Percentiles rank a stretch among this genome's conserved stretches.
phyloP scores from a whole-genome alignment of 2,329 filamentous ascomycete species.

The Chalaropsis ovoidea region DNA sequence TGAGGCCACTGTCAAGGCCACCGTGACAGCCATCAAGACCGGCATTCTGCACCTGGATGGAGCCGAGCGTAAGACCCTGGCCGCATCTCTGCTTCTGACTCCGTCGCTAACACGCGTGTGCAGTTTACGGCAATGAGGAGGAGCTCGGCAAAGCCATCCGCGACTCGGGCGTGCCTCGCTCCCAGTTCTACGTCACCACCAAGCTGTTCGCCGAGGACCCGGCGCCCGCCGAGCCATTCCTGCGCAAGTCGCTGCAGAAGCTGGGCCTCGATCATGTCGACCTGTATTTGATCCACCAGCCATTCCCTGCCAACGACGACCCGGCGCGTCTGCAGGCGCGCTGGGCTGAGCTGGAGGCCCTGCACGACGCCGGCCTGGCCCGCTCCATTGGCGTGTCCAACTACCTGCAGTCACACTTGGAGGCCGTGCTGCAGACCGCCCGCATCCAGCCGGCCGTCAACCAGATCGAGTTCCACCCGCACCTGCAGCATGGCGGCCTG shows the following conservation, averaged over 20 bases:
- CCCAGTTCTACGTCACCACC: slow-evolving; percentile 58
- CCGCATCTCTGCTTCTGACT: background rate
- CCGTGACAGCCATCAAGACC: slow-evolving; percentile 54
- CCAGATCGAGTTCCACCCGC: slow-evolving; percentile 74
- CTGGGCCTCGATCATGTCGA: slow-evolving; percentile 63
- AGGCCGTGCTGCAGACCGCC: slow-evolving; percentile 48
- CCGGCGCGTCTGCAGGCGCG: slow-evolving; percentile 40
- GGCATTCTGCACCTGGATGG: slow-evolving; percentile 66
- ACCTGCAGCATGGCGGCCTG: slow-evolving; percentile 55
- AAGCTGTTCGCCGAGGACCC: slow-evolving; percentile 41
- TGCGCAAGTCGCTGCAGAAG: slow-evolving; percentile 51
- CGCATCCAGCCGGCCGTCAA: slow-evolving; percentile 58
- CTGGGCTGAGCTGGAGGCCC: slow-evolving; percentile 53
- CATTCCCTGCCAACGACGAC: slow-evolving; percentile 41
- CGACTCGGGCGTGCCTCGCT: slow-evolving; percentile 52
- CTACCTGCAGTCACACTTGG: slow-evolving; percentile 49
- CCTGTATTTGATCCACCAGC: slow-evolving; percentile 55
- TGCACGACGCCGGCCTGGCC: slow-evolving; percentile 56
- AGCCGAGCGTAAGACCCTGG: slow-evolving; percentile 48
- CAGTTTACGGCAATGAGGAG: slow-evolving; percentile 54
- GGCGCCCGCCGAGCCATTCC: slow-evolving; percentile 40
- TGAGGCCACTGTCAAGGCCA: slow-evolving; percentile 40
- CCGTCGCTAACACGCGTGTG: background rate
- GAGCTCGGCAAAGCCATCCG: slow-evolving; percentile 65
- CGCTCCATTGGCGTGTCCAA: slow-evolving; percentile 70